Base-by-base conservation (phyloP, 495 filamentous ascomycete genomes). In the Trichodelitschia bisporula region DNA sequence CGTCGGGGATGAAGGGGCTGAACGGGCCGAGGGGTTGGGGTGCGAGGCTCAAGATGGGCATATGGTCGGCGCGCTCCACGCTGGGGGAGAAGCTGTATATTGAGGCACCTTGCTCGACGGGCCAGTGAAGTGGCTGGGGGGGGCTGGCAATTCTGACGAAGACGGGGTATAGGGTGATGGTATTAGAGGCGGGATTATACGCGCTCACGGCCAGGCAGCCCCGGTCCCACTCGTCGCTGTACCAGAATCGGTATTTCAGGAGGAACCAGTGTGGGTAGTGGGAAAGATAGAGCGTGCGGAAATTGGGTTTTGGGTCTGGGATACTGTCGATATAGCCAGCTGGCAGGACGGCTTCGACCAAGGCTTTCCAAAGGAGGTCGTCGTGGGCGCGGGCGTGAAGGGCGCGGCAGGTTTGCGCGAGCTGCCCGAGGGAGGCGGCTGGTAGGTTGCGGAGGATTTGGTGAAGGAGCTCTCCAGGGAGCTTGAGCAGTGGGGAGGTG, bases 261-360 rank as follows among this genome's bases (percentile, higher is more conserved):
- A 95, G 58, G 41, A 89, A 93, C 75, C 86, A 90, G 40, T 70
- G 70, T 1, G 74, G 71, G 32, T 83, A 59, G 44, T 83, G 72
- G 17, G 70, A 59, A 19, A 62, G 49, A 39, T 74, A 92, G 4
- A 95, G 59, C 16, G 65, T 59, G 18, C 40, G 40, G 46, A 43
- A 44, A 19, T 34, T 34, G 4, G 34, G 17, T n/a, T n/a, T n/a
- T n/a, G n/a, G n/a, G n/a, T n/a, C n/a, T n/a, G n/a, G n/a, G n/a
- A n/a, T n/a, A n/a, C n/a, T n/a, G n/a, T n/a, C n/a, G n/a, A n/a
- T n/a, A n/a, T n/a, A n/a, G 20, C 36, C 34, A 19, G 42, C 33
- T 3, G 42, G 37, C 1, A 44, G 16, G 29, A 43, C 39, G 5
- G 27, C 15, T 27, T 50, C 41, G 23, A 53, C 40, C 20, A 45